A percentile compares a stretch with the other conserved stretches of the same genome.
Conservation (phyloP, 2,329 filamentous ascomycete genomes). For the Clarireedia homoeocarpa region DNA sequence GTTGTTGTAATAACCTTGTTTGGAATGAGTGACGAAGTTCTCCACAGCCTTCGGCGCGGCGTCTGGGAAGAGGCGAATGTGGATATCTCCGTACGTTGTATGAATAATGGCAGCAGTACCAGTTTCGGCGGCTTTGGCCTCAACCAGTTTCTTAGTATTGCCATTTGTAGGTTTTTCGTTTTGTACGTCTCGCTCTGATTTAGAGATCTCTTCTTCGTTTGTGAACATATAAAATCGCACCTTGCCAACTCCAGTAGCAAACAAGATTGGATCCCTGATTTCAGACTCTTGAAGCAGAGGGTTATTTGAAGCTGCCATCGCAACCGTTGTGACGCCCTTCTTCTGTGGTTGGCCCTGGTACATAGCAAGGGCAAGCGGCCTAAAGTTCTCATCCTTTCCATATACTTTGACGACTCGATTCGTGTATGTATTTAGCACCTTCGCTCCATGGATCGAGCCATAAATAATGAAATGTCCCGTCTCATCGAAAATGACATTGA, state of each 20-base stretch:
- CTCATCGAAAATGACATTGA: slow-evolving; percentile 91
- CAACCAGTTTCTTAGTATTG: slow-evolving; percentile 44
- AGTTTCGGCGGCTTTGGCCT: slow-evolving; percentile 59
- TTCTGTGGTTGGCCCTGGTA: slow-evolving; percentile 96
- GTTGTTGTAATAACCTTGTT: slow-evolving; percentile 91
- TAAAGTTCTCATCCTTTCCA: slow-evolving; percentile 81
- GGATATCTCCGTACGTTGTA: slow-evolving; percentile 89
- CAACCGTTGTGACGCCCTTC: slow-evolving; percentile 86
- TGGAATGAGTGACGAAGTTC: slow-evolving; percentile 91
- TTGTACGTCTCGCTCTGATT: slow-evolving; percentile 80
- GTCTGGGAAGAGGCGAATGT: slow-evolving; percentile 85
- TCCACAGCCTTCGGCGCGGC: slow-evolving; percentile 92
- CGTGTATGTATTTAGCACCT: slow-evolving; percentile 92
- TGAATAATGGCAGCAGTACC: slow-evolving; percentile 80
- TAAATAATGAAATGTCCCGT: slow-evolving; percentile 93
- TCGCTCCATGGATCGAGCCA: slow-evolving; percentile 84
- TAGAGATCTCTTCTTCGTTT: slow-evolving; percentile 76
- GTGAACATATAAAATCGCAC: slow-evolving; percentile 97
- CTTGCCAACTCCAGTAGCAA: slow-evolving; percentile 77
- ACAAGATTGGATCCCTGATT: slow-evolving; percentile 79
- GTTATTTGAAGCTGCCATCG: slow-evolving; percentile 94
- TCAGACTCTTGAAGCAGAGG: slow-evolving; percentile 90
- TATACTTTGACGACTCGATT: slow-evolving; percentile 89
- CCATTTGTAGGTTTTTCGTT: slow-evolving; percentile 81
- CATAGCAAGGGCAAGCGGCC: slow-evolving; percentile 72